phyloP scores from a whole-genome alignment of 176 grass and related monocot species.

The Cenchrus purpureus region DNA sequence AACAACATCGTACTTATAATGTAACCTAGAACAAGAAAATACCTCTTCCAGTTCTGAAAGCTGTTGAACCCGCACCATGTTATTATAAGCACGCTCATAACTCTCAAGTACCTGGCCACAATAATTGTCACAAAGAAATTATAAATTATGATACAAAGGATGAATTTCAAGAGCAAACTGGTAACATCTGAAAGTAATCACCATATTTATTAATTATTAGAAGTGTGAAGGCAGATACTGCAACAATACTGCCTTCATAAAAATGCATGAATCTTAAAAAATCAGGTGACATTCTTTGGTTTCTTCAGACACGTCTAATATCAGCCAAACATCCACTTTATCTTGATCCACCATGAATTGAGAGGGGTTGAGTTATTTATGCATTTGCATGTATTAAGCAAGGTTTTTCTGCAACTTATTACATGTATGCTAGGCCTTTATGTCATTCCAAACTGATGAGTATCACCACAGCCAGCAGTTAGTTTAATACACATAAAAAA shows the following conservation, averaged over 20 bases:
- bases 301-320: not conserved
- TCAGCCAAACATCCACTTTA: not conserved
- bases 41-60: conserved; percentile 99
- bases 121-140: conserved; percentile 33
- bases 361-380: not conserved
- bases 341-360: not conserved
- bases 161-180: conserved; percentile 1
- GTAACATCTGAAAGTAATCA: conserved; percentile 9
- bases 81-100: conserved; percentile 97
- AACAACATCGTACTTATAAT: conserved; percentile 23
- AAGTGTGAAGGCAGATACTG: not conserved
- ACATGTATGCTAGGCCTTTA: not conserved
- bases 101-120: conserved; percentile 88
- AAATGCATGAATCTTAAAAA: not conserved
- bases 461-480: not conserved
- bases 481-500: not conserved
- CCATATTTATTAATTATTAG: not conserved
- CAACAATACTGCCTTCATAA: not conserved
- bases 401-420: not conserved
- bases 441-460: not conserved
- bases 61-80: conserved; percentile 98
- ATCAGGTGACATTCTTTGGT: not conserved
- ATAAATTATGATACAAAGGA: conserved; percentile 17
- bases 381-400: not conserved
- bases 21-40: conserved; percentile 28